Evolutionary conservation across 139 green algal genomes (phyloP).

Genomic region (Ulvella scutata): DNA sequence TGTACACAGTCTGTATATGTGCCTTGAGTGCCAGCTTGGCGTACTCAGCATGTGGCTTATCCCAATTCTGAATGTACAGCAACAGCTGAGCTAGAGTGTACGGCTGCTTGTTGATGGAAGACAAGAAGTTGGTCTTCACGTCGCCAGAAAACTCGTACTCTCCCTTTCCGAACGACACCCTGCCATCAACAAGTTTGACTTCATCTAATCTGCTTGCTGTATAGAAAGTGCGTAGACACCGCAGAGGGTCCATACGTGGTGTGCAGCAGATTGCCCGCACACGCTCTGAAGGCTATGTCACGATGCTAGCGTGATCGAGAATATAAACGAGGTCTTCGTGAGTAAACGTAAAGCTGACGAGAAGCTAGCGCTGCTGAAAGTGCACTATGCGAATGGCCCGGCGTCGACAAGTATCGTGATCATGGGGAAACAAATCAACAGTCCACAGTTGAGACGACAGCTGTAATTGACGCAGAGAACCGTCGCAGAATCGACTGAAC

Average conservation of each 20-base stretch:
- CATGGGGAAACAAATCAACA: too few species aligned
- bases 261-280: too few species aligned
- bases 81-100: not conserved
- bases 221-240: not conserved
- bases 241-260: not conserved
- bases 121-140: not conserved
- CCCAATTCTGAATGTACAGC: not conserved
- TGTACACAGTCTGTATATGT: not conserved
- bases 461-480: too few species aligned
- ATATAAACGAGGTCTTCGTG: too few species aligned
- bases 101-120: not conserved
- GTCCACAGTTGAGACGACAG: too few species aligned
- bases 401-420: too few species aligned
- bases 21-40: not conserved
- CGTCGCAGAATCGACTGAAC: too few species aligned
- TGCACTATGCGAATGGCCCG: too few species aligned
- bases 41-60: not conserved
- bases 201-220: not conserved
- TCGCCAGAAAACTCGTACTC: not conserved
- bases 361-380: too few species aligned
- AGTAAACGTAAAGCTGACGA: too few species aligned
- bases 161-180: not conserved
- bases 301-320: too few species aligned
- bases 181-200: not conserved
- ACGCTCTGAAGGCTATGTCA: too few species aligned